Base-by-base conservation (phyloP, 176 grass and related monocot genomes). In the Aegilops speltoides region DNA sequence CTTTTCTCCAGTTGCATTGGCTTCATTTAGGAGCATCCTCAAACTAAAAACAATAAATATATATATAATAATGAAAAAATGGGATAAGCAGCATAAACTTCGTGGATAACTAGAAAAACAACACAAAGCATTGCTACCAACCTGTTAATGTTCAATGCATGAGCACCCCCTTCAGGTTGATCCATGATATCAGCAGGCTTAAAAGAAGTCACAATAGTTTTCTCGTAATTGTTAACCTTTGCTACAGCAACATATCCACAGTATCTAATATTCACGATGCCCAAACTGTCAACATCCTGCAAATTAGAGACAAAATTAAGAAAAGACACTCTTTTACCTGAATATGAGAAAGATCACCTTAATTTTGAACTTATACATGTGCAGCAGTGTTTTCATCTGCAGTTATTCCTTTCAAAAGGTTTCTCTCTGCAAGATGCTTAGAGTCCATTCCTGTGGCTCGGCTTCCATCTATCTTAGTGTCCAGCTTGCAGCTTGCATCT, bases 121-220 rank as follows among this genome's bases (percentile, higher is more conserved):
- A 65, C 8, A 20, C 22, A 78, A 89, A 79, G n/a, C 46, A 88
- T 2, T 83, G 22, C 65, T 57, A 89, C 56, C n/a, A 20, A 98
- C 97, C 94, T 96, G 92, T 96, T 99, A 68, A 94, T 93, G 71
- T 94, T 99, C 79, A 99, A 93, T 93, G 94, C 94, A 88, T 99
- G 89, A 71, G 97, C 94, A 87, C 97, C 97, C 32, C 97, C 97
- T 86, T 99, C 94, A 73, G 97, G 90, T 82, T 96, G 97, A 86
- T 96, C 97, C 67, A 52, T 79, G 24, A 99, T 96, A 81, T 93
- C 84, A 77, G 79, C 79, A 40, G 88, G 84, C 78, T 88, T 90
- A 38, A 94, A 82, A 75, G 84, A 86, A 50, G 84, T 83, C 52
- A 83, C 80, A 80, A 91, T 92, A 11, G 48, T 87, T 90, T 92